phyloP scores from a whole-genome alignment of 2,329 filamentous ascomycete species.

The Diplodia scrobiculata region DNA sequence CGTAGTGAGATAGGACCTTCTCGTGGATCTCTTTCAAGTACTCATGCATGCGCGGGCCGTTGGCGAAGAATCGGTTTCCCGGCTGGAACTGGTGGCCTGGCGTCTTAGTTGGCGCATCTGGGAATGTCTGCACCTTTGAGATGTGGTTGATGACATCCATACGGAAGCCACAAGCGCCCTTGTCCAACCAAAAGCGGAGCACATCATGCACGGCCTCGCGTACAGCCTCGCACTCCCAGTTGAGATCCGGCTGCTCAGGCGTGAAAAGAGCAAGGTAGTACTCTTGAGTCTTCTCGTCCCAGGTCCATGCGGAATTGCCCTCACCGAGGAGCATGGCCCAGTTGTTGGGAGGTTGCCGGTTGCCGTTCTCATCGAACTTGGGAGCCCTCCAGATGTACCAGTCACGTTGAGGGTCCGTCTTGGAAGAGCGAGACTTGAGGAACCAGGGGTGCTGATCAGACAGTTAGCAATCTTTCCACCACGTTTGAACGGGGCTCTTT shows the following conservation, averaged over 20 bases:
- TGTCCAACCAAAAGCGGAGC: constrained; percentile 53
- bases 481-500: background rate
- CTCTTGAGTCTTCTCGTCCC: constrained; percentile 51
- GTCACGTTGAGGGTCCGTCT: constrained; percentile 64
- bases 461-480: background rate
- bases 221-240: constrained; percentile 52
- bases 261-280: constrained; percentile 54
- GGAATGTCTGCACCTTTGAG: constrained; percentile 49
- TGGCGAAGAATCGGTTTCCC: constrained; percentile 56
- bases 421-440: constrained; percentile 63
- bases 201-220: constrained; percentile 51
- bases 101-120: constrained; percentile 48
- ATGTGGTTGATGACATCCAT: constrained; percentile 56
- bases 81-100: constrained; percentile 51
- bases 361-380: constrained; percentile 56
- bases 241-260: constrained; percentile 52
- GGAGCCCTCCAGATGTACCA: constrained; percentile 72
- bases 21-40: constrained; percentile 58
- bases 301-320: constrained; percentile 48
- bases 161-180: constrained; percentile 51
- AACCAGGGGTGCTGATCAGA: constrained; percentile 67
- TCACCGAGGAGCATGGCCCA: constrained; percentile 48
- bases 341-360: constrained; percentile 62
- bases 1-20: constrained; percentile 58
- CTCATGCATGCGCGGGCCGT: constrained; percentile 62